Evolutionary conservation across 1,284 basidiomycete genomes (phyloP).

Genomic region (Exsudoporus floridanus): DNA sequence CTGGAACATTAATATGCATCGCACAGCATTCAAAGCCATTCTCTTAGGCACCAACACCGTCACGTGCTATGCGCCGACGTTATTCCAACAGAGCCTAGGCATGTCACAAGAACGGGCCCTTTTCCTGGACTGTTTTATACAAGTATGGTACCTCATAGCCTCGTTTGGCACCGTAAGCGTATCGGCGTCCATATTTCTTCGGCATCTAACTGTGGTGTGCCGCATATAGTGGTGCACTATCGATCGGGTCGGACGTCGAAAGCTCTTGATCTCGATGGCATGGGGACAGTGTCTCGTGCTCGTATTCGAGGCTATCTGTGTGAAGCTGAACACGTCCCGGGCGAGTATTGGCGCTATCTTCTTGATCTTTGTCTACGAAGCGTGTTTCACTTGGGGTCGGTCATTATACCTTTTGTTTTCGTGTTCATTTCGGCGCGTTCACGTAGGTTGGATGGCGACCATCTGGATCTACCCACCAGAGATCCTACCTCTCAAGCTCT

Average conservation of each 20-base stretch:
- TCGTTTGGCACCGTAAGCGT: conserved; percentile 15
- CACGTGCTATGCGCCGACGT: conserved; percentile 17
- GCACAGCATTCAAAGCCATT: neutral
- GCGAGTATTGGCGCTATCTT: conserved; percentile 16
- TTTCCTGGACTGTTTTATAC: conserved; percentile 16
- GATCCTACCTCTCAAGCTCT: conserved; percentile 16
- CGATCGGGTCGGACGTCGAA: conserved; percentile 17
- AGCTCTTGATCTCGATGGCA: conserved; percentile 20
- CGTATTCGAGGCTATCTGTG: conserved; percentile 12
- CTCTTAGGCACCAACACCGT: conserved; percentile 16
- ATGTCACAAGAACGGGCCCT: conserved; percentile 16
- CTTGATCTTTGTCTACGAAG: conserved; percentile 16
- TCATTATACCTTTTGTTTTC: neutral
- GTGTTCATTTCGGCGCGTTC: neutral
- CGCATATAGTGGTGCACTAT: conserved; percentile 13
- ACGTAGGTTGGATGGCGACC: conserved; percentile 17
- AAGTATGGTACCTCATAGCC: conserved; percentile 16
- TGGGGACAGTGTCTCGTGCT: conserved; percentile 14
- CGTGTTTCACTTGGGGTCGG: conserved; percentile 16
- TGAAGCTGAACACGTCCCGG: conserved; percentile 9
- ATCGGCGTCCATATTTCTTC: too few relatives aligned
- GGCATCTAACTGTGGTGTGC: neutral
- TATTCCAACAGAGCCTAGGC: conserved; percentile 14
- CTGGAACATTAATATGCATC: neutral
- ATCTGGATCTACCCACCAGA: conserved; percentile 17